phyloP scores from a whole-genome alignment of 163 green algal species.

The Botryococcus braunii region DNA sequence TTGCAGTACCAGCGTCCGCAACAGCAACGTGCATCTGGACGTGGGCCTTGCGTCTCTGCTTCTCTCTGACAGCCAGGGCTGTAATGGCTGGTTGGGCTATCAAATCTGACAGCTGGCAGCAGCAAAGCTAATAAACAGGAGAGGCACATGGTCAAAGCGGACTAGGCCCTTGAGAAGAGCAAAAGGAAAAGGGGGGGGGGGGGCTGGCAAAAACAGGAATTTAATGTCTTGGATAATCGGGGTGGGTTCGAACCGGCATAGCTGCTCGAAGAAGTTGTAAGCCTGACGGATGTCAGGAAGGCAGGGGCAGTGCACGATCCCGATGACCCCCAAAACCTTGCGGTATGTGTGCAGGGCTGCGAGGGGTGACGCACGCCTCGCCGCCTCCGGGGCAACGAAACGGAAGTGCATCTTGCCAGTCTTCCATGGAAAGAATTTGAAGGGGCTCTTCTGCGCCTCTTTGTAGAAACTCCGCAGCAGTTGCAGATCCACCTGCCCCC shows the following conservation, averaged over 20 bases:
- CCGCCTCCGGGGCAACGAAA: slow-evolving; percentile 53
- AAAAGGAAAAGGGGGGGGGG: too few species aligned
- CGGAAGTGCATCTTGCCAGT: slow-evolving; percentile 67
- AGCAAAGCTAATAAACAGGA: too few species aligned
- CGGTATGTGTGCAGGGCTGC: slow-evolving; percentile 47
- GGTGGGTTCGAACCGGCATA: slow-evolving; percentile 48
- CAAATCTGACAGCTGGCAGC: too few species aligned
- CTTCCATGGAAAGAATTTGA: slow-evolving; percentile 65
- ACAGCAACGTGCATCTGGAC: too few species aligned
- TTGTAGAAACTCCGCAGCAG: slow-evolving; percentile 55
- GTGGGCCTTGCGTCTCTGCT: too few species aligned
- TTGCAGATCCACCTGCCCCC: slow-evolving; percentile 40
- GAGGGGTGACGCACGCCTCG: slow-evolving; percentile 29
- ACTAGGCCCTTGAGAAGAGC: too few species aligned
- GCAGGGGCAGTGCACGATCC: slow-evolving; percentile 54
- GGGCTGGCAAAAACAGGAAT: too few species aligned
- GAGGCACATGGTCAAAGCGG: too few species aligned
- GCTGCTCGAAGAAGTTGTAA: slow-evolving; percentile 44
- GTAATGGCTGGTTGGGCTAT: too few species aligned
- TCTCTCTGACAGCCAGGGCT: too few species aligned
- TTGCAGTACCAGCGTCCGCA: too few species aligned
- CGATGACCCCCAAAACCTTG: slow-evolving; percentile 56
- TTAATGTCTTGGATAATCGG: too few species aligned
- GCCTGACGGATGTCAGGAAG: slow-evolving; percentile 24
- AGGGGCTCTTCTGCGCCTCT: slow-evolving; percentile 56